These are phyloP conservation scores for Clitopilus passeckerianus DNA, from an alignment of 768 basidiomycete genomes.

Conservation along the genomic window DNA sequence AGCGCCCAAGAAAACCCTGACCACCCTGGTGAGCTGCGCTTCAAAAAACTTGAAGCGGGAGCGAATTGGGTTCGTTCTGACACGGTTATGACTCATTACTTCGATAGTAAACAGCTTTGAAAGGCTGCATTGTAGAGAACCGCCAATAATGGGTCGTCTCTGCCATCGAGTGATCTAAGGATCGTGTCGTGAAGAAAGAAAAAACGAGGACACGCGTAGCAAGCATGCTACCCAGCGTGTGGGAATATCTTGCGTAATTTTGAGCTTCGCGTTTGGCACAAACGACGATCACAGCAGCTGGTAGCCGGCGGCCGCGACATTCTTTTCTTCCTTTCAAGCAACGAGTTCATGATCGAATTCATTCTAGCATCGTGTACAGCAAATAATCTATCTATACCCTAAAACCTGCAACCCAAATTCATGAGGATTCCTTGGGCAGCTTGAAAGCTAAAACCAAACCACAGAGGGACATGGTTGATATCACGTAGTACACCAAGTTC, in stretches of 20 bases:
- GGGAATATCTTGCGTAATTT: background rate
- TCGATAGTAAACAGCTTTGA: background rate
- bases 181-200: background rate
- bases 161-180: background rate
- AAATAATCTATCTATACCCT: too few species aligned
- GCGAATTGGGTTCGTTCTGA: background rate
- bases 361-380: too few species aligned
- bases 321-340: too few species aligned
- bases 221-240: background rate
- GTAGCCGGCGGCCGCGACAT: too few species aligned
- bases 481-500: constrained; percentile 10
- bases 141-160: background rate
- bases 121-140: background rate
- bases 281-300: too few species aligned
- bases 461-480: constrained; percentile 5
- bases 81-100: constrained; percentile 1
- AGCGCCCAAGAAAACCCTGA: constrained; percentile 1
- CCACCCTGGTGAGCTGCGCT: background rate
- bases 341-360: too few species aligned
- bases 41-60: background rate
- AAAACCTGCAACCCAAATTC: too few species aligned
- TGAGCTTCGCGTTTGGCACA: too few species aligned
- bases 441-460: constrained; percentile 2
- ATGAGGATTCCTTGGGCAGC: background rate
- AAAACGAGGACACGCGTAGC: background rate